Conservation (phyloP, 2,329 filamentous ascomycete species). For the Calonectria multiphialidica region DNA sequence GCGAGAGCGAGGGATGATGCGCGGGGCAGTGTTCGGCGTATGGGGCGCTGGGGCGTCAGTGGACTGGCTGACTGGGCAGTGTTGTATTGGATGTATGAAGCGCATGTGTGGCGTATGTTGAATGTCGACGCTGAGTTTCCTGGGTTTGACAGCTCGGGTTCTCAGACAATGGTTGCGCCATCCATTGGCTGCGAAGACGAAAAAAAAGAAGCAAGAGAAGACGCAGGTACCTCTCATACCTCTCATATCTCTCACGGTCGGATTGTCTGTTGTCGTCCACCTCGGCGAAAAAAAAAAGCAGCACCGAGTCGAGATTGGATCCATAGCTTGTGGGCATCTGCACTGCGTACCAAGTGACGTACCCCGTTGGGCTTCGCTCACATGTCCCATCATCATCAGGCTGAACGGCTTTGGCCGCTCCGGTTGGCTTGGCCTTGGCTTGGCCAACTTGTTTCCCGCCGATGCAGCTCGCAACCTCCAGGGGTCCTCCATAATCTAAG, state of each 20-base stretch:
- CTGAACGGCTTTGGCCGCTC: constrained; percentile 4
- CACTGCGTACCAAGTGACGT: neutral
- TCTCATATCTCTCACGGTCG: no score
- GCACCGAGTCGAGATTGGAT: neutral
- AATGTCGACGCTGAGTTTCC: neutral
- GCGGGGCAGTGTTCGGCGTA: constrained; percentile 20
- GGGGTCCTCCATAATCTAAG: neutral
- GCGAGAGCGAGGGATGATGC: neutral
- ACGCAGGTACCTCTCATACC: no score
- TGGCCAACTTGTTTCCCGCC: neutral
- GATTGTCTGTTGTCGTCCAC: neutral
- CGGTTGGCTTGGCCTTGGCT: constrained; percentile 20
- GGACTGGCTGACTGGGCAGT: constrained; percentile 7
- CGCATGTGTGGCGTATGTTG: constrained; percentile 8
- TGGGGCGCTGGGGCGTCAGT: neutral
- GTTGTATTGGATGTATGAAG: constrained; percentile 6
- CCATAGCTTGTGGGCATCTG: neutral
- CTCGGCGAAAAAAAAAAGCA: neutral
- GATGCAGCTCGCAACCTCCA: constrained; percentile 5
- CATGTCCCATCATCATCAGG: constrained; percentile 7
- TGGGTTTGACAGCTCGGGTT: neutral
- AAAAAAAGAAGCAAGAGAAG: neutral
- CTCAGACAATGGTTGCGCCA: no score
- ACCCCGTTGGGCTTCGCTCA: constrained; percentile 6
- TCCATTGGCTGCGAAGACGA: neutral